Evolutionary conservation across 2,329 filamentous ascomycete species (phyloP), one percentile per base, ranked within the genome.

Genomic region (Stachybotrys chartarum): DNA sequence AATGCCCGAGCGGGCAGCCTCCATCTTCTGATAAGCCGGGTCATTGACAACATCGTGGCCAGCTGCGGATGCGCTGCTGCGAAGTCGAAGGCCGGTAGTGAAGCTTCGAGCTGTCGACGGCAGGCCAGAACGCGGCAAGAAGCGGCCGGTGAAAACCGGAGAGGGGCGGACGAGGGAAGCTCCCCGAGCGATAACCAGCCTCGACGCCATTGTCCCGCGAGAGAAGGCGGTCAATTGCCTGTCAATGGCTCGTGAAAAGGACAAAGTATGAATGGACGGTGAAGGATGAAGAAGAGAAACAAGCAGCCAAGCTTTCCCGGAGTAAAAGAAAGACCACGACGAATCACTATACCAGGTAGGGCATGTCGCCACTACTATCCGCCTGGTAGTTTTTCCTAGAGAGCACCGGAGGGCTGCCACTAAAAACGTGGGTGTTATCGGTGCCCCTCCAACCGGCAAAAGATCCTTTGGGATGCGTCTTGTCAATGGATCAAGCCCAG

Each of bases 141-240:
- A 52, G 50, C 54, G 46, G 32, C 53, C 48, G 48, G 52, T 54
- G 48, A 55, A 50, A 52, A 57, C 30, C 47, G 46, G 51, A 47
- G 58, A 63, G 14, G 61, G 53, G 46, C 60, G 60, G 54, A 14
- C 35, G 5, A 63, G 57, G 50, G 59, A 54, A 51, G 58, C 59
- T 48, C 59, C 61, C 51, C 64, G 63, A 30, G 59, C 46, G 46
- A 67, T 53, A 55, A 59, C 58, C 56, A 66, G 58, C 58, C 64
- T 59, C 49, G 63, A 66, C 50, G 65, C 64, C 65, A 68, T 68
- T 56, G 30, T 57, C 18, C 39, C 48, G 46, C 30, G 47, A 49
- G 47, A 49, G 42, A 18, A 49, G 49, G 18, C 31, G 8, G 17
- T 30, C 39, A 39, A 55, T n/a, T 18, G 49, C 49, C 24, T 35